Conservation (phyloP, 805 yeast genomes). For the Candida sakaeoensis region DNA sequence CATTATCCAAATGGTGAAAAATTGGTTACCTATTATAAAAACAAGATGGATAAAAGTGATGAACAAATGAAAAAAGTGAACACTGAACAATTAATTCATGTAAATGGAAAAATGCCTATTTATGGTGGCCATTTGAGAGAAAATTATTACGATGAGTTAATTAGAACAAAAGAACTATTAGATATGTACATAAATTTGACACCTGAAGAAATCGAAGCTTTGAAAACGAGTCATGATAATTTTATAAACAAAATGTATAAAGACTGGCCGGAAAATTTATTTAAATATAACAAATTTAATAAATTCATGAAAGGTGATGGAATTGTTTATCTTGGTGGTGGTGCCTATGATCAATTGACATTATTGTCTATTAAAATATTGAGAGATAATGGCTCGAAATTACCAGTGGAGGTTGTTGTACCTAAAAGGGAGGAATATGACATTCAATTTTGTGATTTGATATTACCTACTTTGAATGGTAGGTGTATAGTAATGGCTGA, state of each 20-base stretch:
- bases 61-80: slow-evolving; percentile 6
- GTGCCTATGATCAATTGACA: slow-evolving; percentile 30
- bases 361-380: slow-evolving; percentile 30
- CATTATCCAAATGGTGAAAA: slow-evolving; percentile 19
- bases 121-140: slow-evolving; percentile 36
- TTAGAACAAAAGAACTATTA: slow-evolving; percentile 25
- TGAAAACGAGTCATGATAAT: slow-evolving; percentile 20
- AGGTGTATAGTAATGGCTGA: slow-evolving; percentile 48
- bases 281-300: slow-evolving; percentile 18
- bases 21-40: slow-evolving; percentile 6
- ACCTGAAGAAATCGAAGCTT: slow-evolving; percentile 15
- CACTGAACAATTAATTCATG: slow-evolving; percentile 6
- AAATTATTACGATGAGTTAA: slow-evolving; percentile 24
- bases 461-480: slow-evolving; percentile 32
- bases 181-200: slow-evolving; percentile 19
- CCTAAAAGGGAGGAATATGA: slow-evolving; percentile 31
- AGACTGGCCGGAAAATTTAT: slow-evolving; percentile 19
- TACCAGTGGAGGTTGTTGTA: slow-evolving; percentile 37
- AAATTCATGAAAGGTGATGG: slow-evolving; percentile 36
- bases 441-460: slow-evolving; percentile 26
- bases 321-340: slow-evolving; percentile 39
- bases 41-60: not conserved
- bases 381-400: slow-evolving; percentile 28
- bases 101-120: slow-evolving; percentile 22
- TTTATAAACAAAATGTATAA: slow-evolving; percentile 21